Percentiles rank a stretch among this genome's conserved stretches.
Conservation (phyloP, 257 asterid species). For the Salvia hispanica region DNA sequence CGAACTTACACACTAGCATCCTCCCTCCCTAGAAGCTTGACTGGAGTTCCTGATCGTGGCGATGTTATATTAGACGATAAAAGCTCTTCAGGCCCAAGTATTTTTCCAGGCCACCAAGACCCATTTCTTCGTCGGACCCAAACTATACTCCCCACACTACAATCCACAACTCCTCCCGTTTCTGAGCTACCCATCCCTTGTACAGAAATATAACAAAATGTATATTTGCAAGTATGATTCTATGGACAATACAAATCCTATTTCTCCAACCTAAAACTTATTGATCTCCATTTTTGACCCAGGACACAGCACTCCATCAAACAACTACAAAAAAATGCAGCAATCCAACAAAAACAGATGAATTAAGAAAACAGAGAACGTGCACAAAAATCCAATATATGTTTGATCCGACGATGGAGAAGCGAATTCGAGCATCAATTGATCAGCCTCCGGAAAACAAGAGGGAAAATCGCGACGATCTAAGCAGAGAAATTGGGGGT, state of each 20-base stretch:
- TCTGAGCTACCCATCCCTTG: slow-evolving; percentile 80
- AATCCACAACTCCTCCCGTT: slow-evolving; percentile 62
- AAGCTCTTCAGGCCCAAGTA: slow-evolving; percentile 86
- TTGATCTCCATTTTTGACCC: slow-evolving; percentile 24
- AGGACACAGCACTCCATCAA: slow-evolving; percentile 19
- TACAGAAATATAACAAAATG: slow-evolving; percentile 36
- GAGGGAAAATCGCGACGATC: slow-evolving; percentile 44
- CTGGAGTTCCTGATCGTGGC: slow-evolving; percentile 99
- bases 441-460: slow-evolving; percentile 56
- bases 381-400: too few relatives aligned
- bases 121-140: slow-evolving; percentile 99
- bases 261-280: slow-evolving; percentile 29
- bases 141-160: slow-evolving; percentile 93
- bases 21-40: slow-evolving; percentile 98
- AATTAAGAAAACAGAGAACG: slow-evolving; percentile 31
- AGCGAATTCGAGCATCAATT: slow-evolving; percentile 33
- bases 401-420: slow-evolving; percentile 28
- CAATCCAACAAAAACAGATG: slow-evolving; percentile 17
- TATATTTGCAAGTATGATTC: slow-evolving; percentile 29
- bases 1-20: slow-evolving; percentile 98
- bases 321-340: slow-evolving; percentile 25
- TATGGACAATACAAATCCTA: slow-evolving; percentile 27
- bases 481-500: slow-evolving; percentile 40
- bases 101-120: slow-evolving; percentile 99
- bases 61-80: slow-evolving; percentile 80